phyloP scores from a whole-genome alignment of 1,284 basidiomycete genomes.

The Gomphus bonarii region DNA sequence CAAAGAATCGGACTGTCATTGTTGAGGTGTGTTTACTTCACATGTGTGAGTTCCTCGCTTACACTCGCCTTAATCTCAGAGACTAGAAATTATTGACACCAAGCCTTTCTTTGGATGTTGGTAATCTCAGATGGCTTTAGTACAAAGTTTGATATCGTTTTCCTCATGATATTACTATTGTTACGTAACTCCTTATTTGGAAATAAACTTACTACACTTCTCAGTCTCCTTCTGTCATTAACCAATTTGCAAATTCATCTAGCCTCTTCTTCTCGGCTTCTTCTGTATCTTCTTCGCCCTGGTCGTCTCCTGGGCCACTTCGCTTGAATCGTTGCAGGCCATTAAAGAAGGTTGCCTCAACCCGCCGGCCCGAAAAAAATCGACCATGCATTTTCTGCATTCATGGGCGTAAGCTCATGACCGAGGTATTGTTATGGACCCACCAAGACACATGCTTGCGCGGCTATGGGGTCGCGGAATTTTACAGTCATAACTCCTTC shows the following conservation, averaged over 20 bases:
- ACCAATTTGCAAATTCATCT: conserved; percentile 83
- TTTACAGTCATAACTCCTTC: conserved; percentile 97
- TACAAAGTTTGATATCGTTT: not conserved
- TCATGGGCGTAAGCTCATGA: not conserved
- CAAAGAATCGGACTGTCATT: conserved; percentile 49
- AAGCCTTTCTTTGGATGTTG: conserved; percentile 64
- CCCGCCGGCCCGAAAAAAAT: conserved; percentile 78
- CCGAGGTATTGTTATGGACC: conserved; percentile 23
- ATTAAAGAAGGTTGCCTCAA: conserved; percentile 73
- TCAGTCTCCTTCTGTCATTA: conserved; percentile 65
- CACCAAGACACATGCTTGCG: conserved; percentile 82
- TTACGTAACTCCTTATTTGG: not conserved
- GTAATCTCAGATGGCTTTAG: conserved; percentile 25
- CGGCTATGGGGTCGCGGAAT: conserved; percentile 81
- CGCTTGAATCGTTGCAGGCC: conserved; percentile 79
- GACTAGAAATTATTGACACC: conserved; percentile 58
- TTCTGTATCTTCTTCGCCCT: conserved; percentile 43
- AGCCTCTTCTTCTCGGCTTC: conserved; percentile 74
- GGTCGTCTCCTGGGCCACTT: conserved; percentile 50
- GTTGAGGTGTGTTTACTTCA: conserved; percentile 47
- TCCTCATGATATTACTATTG: not conserved
- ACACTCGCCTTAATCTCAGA: conserved; percentile 31
- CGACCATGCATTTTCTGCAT: conserved; percentile 89
- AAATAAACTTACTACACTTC: not conserved
- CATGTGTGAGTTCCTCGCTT: not conserved